phyloP scores from a whole-genome alignment of 2,329 filamentous ascomycete genomes.

The Colletotrichum phormii region DNA sequence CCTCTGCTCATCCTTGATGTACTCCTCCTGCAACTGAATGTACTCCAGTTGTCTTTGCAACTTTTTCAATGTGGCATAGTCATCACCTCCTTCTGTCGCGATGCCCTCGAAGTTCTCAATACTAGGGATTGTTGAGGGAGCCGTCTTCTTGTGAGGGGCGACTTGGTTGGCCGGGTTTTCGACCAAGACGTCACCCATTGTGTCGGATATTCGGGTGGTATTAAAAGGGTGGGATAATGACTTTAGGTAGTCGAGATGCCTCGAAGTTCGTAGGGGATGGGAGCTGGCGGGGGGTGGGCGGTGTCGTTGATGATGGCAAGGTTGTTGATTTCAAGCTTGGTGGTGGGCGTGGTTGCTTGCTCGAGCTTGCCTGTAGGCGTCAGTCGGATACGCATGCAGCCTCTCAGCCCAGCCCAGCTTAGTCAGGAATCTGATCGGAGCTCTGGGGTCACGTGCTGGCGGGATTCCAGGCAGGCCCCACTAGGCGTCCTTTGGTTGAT shows the following conservation, averaged over 20 bases:
- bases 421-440: constrained; percentile 21
- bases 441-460: not conserved
- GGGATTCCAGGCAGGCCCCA: not conserved
- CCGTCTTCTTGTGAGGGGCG: constrained; percentile 83
- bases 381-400: constrained; percentile 39
- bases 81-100: constrained; percentile 84
- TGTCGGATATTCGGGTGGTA: constrained; percentile 40
- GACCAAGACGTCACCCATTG: constrained; percentile 89
- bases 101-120: constrained; percentile 91
- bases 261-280: not conserved
- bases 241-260: not conserved
- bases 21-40: constrained; percentile 98
- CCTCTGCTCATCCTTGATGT: constrained; percentile 99
- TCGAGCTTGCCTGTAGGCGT: constrained; percentile 37
- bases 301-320: constrained; percentile 21
- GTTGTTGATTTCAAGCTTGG: constrained; percentile 18
- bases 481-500: not conserved
- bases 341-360: constrained; percentile 4
- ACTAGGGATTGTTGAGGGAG: constrained; percentile 84
- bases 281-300: not conserved
- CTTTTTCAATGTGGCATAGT: constrained; percentile 96
- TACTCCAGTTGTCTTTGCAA: constrained; percentile 96
- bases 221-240: not conserved
- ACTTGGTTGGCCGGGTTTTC: constrained; percentile 82
- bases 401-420: constrained; percentile 35